Conservation (phyloP, 2,329 filamentous ascomycete genomes). For the Huntiella omanensis region DNA sequence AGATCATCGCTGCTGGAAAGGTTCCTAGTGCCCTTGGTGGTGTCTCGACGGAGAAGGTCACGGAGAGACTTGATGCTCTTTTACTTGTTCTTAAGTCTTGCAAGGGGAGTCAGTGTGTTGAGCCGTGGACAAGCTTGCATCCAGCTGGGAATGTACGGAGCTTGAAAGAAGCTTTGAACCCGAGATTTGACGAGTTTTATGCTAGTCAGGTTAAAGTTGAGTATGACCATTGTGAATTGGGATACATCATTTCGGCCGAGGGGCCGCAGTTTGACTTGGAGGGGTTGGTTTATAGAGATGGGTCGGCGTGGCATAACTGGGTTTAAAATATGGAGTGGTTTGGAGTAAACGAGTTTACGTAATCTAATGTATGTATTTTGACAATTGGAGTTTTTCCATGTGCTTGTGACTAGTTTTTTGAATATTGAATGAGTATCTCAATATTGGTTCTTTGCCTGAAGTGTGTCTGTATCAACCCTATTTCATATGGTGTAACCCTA, state of each 20-base stretch:
- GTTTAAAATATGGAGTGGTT: constrained; percentile 8
- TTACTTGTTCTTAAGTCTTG: constrained; percentile 42
- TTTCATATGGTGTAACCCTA: too few species aligned
- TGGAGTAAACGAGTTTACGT: too few species aligned
- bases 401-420: too few species aligned
- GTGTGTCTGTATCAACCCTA: too few species aligned
- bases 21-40: constrained; percentile 16
- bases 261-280: constrained; percentile 26
- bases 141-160: constrained; percentile 30
- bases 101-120: constrained; percentile 29
- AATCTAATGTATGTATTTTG: too few species aligned
- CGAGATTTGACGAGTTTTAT: constrained; percentile 34
- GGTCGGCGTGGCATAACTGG: constrained; percentile 16
- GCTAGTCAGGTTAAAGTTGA: constrained; percentile 26
- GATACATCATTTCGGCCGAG: constrained; percentile 36
- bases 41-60: constrained; percentile 21
- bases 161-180: constrained; percentile 29
- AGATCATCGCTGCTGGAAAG: constrained; percentile 4
- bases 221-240: constrained; percentile 33
- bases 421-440: too few species aligned
- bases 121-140: constrained; percentile 37
- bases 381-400: too few species aligned
- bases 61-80: constrained; percentile 36
- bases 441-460: too few species aligned
- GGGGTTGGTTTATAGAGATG: constrained; percentile 14